phyloP scores from a whole-genome alignment of 2,329 filamentous ascomycete genomes.

The Neoascochyta sp. region DNA sequence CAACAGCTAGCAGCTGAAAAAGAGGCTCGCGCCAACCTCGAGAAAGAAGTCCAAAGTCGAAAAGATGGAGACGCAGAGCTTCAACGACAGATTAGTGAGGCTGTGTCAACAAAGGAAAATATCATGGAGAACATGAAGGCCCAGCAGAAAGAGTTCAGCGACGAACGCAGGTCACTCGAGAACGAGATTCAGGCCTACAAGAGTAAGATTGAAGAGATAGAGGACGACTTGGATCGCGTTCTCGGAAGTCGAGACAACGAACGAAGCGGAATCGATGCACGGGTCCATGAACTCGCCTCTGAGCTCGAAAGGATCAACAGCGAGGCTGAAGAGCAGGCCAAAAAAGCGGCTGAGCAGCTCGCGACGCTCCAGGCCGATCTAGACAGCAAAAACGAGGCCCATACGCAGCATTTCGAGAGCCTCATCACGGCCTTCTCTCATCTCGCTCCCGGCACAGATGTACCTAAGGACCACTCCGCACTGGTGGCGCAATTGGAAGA shows the following conservation, averaged over 20 bases:
- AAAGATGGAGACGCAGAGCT: conserved; percentile 56
- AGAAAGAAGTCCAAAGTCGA: conserved; percentile 64
- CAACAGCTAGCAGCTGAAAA: conserved; percentile 72
- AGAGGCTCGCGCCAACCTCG: conserved; percentile 61
- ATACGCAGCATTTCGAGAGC: conserved; percentile 24
- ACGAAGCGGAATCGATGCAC: conserved; percentile 65
- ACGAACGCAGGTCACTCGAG: conserved; percentile 79
- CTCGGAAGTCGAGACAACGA: conserved; percentile 81
- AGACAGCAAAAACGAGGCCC: conserved; percentile 47
- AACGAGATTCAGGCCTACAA: conserved; percentile 74
- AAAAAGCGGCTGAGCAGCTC: conserved; percentile 38
- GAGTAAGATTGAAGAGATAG: conserved; percentile 76
- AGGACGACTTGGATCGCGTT: conserved; percentile 86
- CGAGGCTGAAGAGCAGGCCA: conserved; percentile 49
- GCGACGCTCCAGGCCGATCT: conserved; percentile 58
- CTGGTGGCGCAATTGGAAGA: conserved; percentile 45
- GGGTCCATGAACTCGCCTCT: conserved; percentile 62
- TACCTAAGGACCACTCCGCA: conserved; percentile 38
- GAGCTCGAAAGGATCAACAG: conserved; percentile 63
- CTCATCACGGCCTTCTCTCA: conserved; percentile 37
- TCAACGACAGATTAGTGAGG: conserved; percentile 73
- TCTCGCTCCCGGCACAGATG: conserved; percentile 33
- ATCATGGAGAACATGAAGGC: conserved; percentile 93
- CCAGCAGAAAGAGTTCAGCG: conserved; percentile 80
- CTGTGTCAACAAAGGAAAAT: conserved; percentile 87